Conservation (phyloP, 371 early-diverging fungal species). For the Lichtheimia ornata region DNA sequence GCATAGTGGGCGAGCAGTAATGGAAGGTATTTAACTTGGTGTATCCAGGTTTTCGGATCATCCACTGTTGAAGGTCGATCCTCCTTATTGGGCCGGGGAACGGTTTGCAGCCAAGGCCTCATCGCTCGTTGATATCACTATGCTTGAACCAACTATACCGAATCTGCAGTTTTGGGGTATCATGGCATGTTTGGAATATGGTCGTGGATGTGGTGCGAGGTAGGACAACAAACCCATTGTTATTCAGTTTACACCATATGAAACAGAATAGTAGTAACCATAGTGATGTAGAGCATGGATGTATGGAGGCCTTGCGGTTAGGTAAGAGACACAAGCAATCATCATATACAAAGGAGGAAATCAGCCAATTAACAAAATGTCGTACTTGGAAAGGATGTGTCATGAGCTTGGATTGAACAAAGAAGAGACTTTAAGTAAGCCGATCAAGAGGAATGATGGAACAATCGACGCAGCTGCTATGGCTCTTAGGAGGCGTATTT, state of each 20-base stretch:
- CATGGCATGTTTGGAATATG: conserved; percentile 61
- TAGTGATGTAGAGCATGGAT: conserved; percentile 52
- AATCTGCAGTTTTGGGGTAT: conserved; percentile 63
- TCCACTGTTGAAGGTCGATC: conserved; percentile 38
- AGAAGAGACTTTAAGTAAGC: conserved; percentile 41
- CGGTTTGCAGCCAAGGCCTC: conserved; percentile 43
- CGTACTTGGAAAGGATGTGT: conserved; percentile 38
- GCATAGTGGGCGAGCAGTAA: not conserved
- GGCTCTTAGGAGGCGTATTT: conserved; percentile 56
- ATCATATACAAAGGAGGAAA: not conserved
- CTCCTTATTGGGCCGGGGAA: conserved; percentile 52
- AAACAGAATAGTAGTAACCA: not conserved
- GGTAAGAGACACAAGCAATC: conserved; percentile 6
- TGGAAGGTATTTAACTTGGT: not conserved
- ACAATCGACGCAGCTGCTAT: conserved; percentile 47
- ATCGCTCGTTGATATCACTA: conserved; percentile 34
- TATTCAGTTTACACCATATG: not conserved
- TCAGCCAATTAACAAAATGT: not conserved
- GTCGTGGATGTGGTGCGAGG: conserved; percentile 59
- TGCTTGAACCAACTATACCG: conserved; percentile 54
- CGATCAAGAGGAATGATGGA: conserved; percentile 30
- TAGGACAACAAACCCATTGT: conserved; percentile 10
- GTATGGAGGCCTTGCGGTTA: conserved; percentile 64
- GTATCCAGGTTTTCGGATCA: conserved; percentile 44
- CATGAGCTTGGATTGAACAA: conserved; percentile 58